Conservation (phyloP, 805 yeast genomes). For the Kuraishia hungarica region DNA sequence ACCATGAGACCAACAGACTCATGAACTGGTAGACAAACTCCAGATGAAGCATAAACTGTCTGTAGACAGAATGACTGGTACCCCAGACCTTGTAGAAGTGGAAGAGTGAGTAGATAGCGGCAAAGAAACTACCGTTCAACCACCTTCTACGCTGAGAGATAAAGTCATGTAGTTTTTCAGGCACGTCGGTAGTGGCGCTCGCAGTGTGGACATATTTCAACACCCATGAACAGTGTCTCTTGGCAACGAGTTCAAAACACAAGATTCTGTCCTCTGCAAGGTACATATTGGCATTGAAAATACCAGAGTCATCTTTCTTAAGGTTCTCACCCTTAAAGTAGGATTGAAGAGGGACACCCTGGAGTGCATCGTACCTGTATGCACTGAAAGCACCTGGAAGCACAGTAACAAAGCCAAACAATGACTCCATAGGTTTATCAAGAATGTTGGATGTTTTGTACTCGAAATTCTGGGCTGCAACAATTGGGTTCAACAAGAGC, state of each 20-base stretch:
- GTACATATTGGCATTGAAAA: constrained; percentile 93
- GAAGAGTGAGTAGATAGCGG: constrained; percentile 78
- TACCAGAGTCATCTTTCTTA: constrained; percentile 61
- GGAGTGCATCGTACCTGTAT: constrained; percentile 74
- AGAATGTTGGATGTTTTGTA: constrained; percentile 91
- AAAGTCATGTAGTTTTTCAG: constrained; percentile 78
- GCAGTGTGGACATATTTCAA: constrained; percentile 83
- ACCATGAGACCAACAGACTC: constrained; percentile 81
- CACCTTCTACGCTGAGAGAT: constrained; percentile 91
- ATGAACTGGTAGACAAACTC: constrained; percentile 76
- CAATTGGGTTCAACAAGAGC: constrained; percentile 69
- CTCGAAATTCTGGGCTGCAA: constrained; percentile 95
- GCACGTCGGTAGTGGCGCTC: constrained; percentile 92
- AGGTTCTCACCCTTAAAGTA: constrained; percentile 90
- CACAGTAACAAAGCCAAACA: constrained; percentile 90
- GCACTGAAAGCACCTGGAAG: constrained; percentile 97
- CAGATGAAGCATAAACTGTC: constrained; percentile 66
- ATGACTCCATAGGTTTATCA: constrained; percentile 93
- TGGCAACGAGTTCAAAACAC: constrained; percentile 94
- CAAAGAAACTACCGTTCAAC: constrained; percentile 95
- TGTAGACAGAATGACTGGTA: constrained; percentile 59
- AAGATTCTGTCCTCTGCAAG: constrained; percentile 93
- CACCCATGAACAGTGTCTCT: constrained; percentile 62
- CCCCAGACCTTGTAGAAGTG: constrained; percentile 73
- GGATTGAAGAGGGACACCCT: constrained; percentile 83